phyloP scores from a whole-genome alignment of 2,329 filamentous ascomycete genomes.

The Rhynchosporium graminicola region DNA sequence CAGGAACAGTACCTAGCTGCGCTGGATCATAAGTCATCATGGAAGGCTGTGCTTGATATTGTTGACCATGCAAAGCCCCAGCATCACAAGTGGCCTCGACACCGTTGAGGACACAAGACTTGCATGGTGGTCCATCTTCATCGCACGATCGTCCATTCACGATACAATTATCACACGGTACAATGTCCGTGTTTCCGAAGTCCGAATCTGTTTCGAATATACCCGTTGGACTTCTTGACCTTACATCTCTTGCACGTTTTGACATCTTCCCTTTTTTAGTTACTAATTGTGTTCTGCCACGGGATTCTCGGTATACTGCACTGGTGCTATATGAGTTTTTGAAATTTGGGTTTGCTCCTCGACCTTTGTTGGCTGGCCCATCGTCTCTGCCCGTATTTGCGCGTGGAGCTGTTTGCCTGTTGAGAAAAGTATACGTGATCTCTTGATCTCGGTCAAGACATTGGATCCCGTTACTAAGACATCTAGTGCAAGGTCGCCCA shows the following conservation, averaged over 20 bases:
- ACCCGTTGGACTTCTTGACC: background rate
- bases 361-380: background rate
- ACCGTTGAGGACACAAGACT: background rate
- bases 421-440: background rate
- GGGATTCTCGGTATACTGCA: background rate
- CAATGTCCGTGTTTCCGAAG: background rate
- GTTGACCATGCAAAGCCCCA: background rate
- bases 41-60: background rate
- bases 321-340: background rate
- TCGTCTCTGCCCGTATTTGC: background rate
- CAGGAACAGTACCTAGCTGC: background rate
- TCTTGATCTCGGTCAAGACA: background rate
- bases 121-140: background rate
- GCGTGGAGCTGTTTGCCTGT: background rate
- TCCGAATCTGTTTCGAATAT: background rate
- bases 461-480: background rate
- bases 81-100: background rate
- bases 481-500: background rate
- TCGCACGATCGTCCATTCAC: background rate
- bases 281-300: background rate
- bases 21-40: background rate
- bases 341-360: background rate
- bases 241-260: background rate
- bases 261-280: background rate
- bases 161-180: background rate